Conservation (phyloP, 1,284 basidiomycete genomes). For the Fomitiporia mediterranea region DNA sequence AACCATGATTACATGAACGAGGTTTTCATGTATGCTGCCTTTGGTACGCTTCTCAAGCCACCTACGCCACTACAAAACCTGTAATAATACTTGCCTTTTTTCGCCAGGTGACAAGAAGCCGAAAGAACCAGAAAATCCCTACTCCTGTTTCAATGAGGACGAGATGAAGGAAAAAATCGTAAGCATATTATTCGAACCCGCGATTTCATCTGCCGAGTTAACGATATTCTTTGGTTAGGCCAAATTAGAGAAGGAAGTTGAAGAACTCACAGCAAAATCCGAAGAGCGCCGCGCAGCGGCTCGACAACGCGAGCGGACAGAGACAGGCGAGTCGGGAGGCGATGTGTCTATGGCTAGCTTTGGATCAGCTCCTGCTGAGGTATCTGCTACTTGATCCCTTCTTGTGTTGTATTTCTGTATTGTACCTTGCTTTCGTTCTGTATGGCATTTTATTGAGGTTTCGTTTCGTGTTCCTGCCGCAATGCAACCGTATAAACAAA, state of each 20-base stretch:
- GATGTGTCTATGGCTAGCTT: slow-evolving; percentile 18
- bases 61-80: too few species aligned
- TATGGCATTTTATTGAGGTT: neutral
- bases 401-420: neutral
- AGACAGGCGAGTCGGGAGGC: slow-evolving; percentile 2
- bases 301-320: slow-evolving; percentile 1
- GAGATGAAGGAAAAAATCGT: slow-evolving; percentile 60
- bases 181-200: slow-evolving; percentile 25
- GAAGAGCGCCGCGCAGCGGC: slow-evolving; percentile 19
- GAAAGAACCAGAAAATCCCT: slow-evolving; percentile 39
- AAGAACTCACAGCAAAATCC: slow-evolving; percentile 23
- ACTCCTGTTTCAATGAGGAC: slow-evolving; percentile 53
- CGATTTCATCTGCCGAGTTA: neutral
- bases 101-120: slow-evolving; percentile 42
- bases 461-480: too few species aligned
- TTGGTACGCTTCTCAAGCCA: slow-evolving; percentile 38
- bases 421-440: neutral
- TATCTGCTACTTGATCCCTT: neutral
- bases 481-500: too few species aligned
- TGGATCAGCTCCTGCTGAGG: slow-evolving; percentile 1
- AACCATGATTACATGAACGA: slow-evolving; percentile 82
- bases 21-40: slow-evolving; percentile 67
- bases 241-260: slow-evolving; percentile 23
- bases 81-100: too few species aligned
- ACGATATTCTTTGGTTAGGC: slow-evolving; percentile 6